Conservation (phyloP, 352 stramenopile genomes). For the Phytophthora brassicae region DNA sequence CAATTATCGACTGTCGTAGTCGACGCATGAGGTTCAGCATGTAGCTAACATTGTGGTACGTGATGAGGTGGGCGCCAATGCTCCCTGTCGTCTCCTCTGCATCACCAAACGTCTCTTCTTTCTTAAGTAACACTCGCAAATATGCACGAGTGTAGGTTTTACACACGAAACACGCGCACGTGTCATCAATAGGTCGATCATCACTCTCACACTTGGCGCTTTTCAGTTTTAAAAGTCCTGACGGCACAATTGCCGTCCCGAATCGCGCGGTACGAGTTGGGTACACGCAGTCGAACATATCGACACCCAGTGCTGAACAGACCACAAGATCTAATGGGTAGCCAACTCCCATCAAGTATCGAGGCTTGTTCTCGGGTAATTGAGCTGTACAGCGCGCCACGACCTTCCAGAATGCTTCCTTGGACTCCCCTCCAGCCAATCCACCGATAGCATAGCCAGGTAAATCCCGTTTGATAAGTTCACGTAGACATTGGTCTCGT, state of each 20-base stretch:
- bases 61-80: conserved; percentile 71
- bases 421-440: conserved; percentile 91
- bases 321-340: conserved; percentile 98
- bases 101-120: conserved; percentile 48
- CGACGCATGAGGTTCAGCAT: conserved; percentile 79
- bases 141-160: conserved; percentile 74
- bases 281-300: conserved; percentile 99
- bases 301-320: conserved; percentile 94
- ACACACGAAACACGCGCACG: conserved; percentile 74
- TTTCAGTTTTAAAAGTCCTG: conserved; percentile 76
- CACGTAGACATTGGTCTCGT: conserved; percentile 92
- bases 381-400: conserved; percentile 73
- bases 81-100: conserved; percentile 30
- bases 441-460: conserved; percentile 96
- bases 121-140: conserved; percentile 72
- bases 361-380: conserved; percentile 93
- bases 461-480: conserved; percentile 82
- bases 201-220: conserved; percentile 56
- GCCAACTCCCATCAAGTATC: conserved; percentile 98
- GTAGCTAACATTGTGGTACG: conserved; percentile 86
- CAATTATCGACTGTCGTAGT: conserved; percentile 75
- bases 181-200: conserved; percentile 61
- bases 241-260: conserved; percentile 90
- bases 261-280: conserved; percentile 95
- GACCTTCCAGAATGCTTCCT: conserved; percentile 96